A percentile compares a stretch with the other conserved stretches of the same genome.
These are phyloP conservation scores for Cladosporium sp. DNA, from an alignment of 2,329 filamentous ascomycete species.

Conservation along the genomic window DNA sequence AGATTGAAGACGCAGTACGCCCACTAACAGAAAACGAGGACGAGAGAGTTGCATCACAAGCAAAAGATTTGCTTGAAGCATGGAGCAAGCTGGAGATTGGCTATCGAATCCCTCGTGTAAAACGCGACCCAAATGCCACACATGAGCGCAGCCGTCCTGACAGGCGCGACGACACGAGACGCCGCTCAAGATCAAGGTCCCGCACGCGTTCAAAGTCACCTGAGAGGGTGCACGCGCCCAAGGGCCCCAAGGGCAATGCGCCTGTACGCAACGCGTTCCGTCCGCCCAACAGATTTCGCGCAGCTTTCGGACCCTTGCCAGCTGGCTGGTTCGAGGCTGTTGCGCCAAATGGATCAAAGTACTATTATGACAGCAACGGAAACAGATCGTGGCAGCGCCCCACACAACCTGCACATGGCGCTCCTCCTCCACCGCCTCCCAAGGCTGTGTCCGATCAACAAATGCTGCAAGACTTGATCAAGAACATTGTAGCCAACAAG, in stretches of 20 bases:
- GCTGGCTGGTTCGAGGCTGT: slow-evolving; percentile 82
- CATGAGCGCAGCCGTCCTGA: slow-evolving; percentile 63
- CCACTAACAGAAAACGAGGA: slow-evolving; percentile 64
- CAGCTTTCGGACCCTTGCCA: slow-evolving; percentile 61
- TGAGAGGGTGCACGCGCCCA: slow-evolving; percentile 50
- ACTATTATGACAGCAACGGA: slow-evolving; percentile 82
- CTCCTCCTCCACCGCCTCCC: slow-evolving; percentile 61
- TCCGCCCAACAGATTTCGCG: slow-evolving; percentile 44
- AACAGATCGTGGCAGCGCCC: slow-evolving; percentile 81
- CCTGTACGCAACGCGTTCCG: slow-evolving; percentile 61
- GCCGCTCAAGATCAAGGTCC: slow-evolving; percentile 49
- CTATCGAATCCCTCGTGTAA: slow-evolving; percentile 90
- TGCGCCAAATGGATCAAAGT: slow-evolving; percentile 69
- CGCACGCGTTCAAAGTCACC: slow-evolving; percentile 53
- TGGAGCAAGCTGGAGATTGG: slow-evolving; percentile 90
- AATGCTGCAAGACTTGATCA: slow-evolving; percentile 71
- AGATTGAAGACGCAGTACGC: slow-evolving; percentile 82
- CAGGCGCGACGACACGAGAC: slow-evolving; percentile 55
- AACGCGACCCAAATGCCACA: slow-evolving; percentile 68
- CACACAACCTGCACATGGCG: slow-evolving; percentile 61
- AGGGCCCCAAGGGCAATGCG: slow-evolving; percentile 55
- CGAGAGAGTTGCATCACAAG: slow-evolving; percentile 71
- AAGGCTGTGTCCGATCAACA: slow-evolving; percentile 74
- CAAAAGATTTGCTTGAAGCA: slow-evolving; percentile 71
- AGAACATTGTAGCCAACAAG: slow-evolving; percentile 66